Conservation (phyloP, 2,329 filamentous ascomycete species). For the Thielaviopsis musarum region DNA sequence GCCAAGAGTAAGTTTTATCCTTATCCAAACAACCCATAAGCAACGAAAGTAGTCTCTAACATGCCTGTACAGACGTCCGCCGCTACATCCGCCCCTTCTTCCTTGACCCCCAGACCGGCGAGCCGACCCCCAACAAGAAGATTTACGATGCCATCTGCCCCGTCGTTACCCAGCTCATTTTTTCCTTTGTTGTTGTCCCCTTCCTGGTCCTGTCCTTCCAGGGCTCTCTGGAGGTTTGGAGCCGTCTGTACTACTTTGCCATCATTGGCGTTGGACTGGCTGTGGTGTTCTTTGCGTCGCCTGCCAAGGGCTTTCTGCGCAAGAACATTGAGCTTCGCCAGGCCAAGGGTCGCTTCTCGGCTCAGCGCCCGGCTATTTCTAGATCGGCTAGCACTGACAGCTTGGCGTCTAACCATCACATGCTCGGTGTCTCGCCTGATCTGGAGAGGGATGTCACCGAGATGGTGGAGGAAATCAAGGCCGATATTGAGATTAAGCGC, state of each 20-base stretch:
- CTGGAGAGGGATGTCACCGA: conserved; percentile 60
- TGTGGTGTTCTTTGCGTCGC: conserved; percentile 64
- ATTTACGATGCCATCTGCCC: conserved; percentile 74
- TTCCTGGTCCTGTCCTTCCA: conserved; percentile 68
- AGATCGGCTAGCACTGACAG: conserved; percentile 41
- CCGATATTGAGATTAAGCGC: conserved; percentile 43
- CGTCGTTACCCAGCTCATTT: conserved; percentile 61
- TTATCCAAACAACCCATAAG: background rate
- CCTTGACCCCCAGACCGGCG: conserved; percentile 56
- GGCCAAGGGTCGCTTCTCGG: conserved; percentile 26
- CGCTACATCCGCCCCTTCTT: conserved; percentile 87
- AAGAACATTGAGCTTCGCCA: conserved; percentile 42
- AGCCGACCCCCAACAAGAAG: conserved; percentile 52
- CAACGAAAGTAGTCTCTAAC: conserved; percentile 10
- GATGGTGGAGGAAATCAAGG: conserved; percentile 55
- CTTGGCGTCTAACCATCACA: conserved; percentile 38
- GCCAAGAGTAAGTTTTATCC: conserved; percentile 56
- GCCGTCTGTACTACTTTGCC: conserved; percentile 76
- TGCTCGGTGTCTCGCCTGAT: conserved; percentile 66
- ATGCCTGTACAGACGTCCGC: conserved; percentile 50
- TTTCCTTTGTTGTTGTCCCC: conserved; percentile 68
- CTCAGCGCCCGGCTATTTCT: conserved; percentile 18
- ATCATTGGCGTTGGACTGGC: conserved; percentile 48
- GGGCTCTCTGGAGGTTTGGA: conserved; percentile 60
- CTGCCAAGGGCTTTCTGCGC: conserved; percentile 46